phyloP scores from a whole-genome alignment of 2,329 filamentous ascomycete species.

The Calonectria pteridis region DNA sequence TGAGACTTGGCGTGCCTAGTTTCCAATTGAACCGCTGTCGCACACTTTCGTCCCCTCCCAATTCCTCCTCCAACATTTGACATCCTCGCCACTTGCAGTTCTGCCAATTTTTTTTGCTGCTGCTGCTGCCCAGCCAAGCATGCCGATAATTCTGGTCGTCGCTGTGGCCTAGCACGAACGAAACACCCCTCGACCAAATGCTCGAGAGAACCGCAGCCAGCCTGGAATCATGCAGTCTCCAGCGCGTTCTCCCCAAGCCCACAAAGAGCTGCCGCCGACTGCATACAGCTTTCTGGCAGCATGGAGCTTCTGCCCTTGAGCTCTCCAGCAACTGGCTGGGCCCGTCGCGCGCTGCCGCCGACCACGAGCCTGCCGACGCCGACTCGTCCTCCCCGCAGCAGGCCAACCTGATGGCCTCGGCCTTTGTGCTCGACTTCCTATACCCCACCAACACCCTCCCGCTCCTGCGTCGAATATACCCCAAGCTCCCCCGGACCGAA shows the following conservation, averaged over 20 bases:
- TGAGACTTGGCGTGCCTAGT: background rate
- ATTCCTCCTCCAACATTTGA: conserved; percentile 20
- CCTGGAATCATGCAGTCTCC: conserved; percentile 68
- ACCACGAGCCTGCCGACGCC: conserved; percentile 35
- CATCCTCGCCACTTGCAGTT: conserved; percentile 1
- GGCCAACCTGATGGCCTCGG: conserved; percentile 56
- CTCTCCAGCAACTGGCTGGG: conserved; percentile 58
- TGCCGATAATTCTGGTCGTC: conserved; percentile 31
- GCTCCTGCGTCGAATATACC: conserved; percentile 56
- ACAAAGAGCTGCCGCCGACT: conserved; percentile 58
- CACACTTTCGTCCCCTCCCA: conserved; percentile 8
- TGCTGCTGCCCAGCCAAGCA: conserved; percentile 34
- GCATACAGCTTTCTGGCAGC: conserved; percentile 66
- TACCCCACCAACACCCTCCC: conserved; percentile 62
- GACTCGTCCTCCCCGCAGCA: conserved; percentile 41
- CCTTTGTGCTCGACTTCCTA: conserved; percentile 68
- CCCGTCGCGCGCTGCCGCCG: conserved; percentile 43
- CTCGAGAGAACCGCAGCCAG: conserved; percentile 69
- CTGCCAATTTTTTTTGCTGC: conserved; percentile 15
- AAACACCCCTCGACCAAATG: conserved; percentile 54
- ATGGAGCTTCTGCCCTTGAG: conserved; percentile 65
- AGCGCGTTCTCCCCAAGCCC: conserved; percentile 61
- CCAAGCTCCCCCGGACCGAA: conserved; percentile 42
- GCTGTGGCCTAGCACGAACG: conserved; percentile 33
- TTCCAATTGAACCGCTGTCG: background rate